Conservation (phyloP, 192 early-diverging fungal genomes). For the Coemansia sp. region DNA sequence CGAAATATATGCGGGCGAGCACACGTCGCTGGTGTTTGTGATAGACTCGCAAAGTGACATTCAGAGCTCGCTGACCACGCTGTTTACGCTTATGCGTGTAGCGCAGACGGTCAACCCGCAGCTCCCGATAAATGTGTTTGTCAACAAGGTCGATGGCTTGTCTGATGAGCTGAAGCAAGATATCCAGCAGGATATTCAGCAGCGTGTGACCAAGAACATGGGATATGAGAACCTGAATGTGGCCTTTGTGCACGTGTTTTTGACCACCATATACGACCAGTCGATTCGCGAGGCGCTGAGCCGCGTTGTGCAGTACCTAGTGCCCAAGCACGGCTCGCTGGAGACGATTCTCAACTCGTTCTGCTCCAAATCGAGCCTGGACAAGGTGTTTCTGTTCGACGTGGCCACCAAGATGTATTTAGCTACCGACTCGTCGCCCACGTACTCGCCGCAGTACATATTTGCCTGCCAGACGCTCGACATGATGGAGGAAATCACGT, state of each 20-base stretch:
- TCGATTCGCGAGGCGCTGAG: slow-evolving; percentile 93
- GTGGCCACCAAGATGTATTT: slow-evolving; percentile 87
- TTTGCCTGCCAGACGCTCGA: slow-evolving; percentile 96
- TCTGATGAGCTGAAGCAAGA: slow-evolving; percentile 96
- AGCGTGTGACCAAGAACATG: slow-evolving; percentile 84
- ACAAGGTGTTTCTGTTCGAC: slow-evolving; percentile 97
- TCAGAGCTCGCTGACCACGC: slow-evolving; percentile 68
- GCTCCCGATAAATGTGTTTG: slow-evolving; percentile 90
- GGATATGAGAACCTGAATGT: slow-evolving; percentile 74
- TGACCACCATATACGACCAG: slow-evolving; percentile 93
- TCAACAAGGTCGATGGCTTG: slow-evolving; percentile 96
- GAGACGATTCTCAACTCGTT: slow-evolving; percentile 91
- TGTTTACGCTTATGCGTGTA: slow-evolving; percentile 69
- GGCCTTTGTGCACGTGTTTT: slow-evolving; percentile 76
- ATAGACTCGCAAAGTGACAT: slow-evolving; percentile 97
- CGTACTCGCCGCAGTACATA: slow-evolving; percentile 85
- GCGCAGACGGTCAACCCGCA: slow-evolving; percentile 79
- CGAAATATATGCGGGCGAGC: slow-evolving; percentile 64
- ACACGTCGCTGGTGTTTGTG: slow-evolving; percentile 85
- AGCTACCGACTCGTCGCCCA: slow-evolving; percentile 90
- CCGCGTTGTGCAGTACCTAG: slow-evolving; percentile 89
- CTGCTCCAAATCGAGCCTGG: slow-evolving; percentile 91
- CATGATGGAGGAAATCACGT: slow-evolving; percentile 78
- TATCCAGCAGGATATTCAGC: slow-evolving; percentile 92
- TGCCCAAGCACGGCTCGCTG: slow-evolving; percentile 79